Percentiles rank a stretch among this genome's conserved stretches.
phyloP scores from a whole-genome alignment of 208 protist genomes.

The Porcisia hertigi region DNA sequence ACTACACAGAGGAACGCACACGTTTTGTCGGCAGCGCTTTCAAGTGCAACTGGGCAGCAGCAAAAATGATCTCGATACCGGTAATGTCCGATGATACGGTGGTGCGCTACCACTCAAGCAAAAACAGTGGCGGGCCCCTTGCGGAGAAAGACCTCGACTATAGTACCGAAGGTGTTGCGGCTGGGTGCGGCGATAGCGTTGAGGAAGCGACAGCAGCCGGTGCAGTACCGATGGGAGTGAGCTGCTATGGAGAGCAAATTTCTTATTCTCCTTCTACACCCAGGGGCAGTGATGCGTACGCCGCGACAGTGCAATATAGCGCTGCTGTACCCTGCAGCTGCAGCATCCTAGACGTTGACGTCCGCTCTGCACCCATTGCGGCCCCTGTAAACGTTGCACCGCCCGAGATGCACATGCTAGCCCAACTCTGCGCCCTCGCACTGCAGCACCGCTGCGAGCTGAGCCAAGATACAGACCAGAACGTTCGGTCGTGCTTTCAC shows the following conservation, averaged over 20 bases:
- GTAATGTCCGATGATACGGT: slow-evolving; percentile 34
- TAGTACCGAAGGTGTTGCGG: background rate
- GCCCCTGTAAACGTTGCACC: slow-evolving; percentile 25
- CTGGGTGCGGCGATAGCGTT: slow-evolving; percentile 3
- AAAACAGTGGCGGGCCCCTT: background rate
- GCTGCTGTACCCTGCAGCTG: slow-evolving; percentile 21
- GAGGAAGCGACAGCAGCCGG: slow-evolving; percentile 1
- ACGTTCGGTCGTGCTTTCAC: slow-evolving; percentile 59
- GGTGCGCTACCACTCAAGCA: slow-evolving; percentile 17
- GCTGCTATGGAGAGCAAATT: background rate
- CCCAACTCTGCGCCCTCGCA: slow-evolving; percentile 53
- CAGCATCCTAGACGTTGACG: slow-evolving; percentile 27
- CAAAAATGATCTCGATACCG: slow-evolving; percentile 28
- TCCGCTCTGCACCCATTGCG: slow-evolving; percentile 12
- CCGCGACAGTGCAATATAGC: slow-evolving; percentile 2
- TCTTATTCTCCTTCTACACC: background rate
- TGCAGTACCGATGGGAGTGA: background rate
- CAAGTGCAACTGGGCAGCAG: background rate
- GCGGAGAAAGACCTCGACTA: slow-evolving; percentile 9
- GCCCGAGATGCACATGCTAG: slow-evolving; percentile 50
- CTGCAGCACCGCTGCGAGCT: slow-evolving; percentile 71
- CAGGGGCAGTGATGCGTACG: background rate
- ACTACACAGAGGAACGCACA: no score
- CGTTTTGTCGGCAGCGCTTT: background rate
- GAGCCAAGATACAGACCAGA: slow-evolving; percentile 30